phyloP scores from a whole-genome alignment of 805 yeast species.

The Sugiyamaella floridensis region DNA sequence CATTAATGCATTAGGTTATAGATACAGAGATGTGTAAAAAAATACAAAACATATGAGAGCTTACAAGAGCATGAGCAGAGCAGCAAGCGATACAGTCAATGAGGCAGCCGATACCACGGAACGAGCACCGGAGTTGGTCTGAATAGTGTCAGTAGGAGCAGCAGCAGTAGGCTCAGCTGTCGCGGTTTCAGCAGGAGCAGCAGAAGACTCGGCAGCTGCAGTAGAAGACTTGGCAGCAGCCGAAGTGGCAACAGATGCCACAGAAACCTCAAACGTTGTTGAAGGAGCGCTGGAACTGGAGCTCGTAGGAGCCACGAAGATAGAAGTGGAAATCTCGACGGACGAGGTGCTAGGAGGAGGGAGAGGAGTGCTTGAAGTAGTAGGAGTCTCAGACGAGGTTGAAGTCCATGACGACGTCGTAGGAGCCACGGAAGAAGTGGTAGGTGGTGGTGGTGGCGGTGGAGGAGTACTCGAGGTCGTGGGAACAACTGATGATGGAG shows the following conservation, averaged over 20 bases:
- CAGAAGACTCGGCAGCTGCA: background rate
- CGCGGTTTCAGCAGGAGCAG: background rate
- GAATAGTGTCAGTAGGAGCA: background rate
- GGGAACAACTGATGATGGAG: slow-evolving; percentile 5
- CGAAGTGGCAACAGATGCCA: background rate
- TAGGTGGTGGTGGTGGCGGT: background rate
- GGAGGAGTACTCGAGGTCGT: slow-evolving; percentile 12
- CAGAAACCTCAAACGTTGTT: background rate
- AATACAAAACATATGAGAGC: too few relatives aligned
- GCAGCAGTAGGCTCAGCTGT: background rate
- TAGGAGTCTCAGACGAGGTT: slow-evolving; percentile 1
- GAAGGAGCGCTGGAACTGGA: slow-evolving; percentile 11
- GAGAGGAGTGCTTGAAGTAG: slow-evolving; percentile 12
- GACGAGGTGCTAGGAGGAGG: slow-evolving; percentile 11
- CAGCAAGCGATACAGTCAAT: background rate
- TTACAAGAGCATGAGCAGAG: background rate
- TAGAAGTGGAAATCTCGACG: slow-evolving; percentile 7
- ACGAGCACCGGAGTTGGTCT: background rate
- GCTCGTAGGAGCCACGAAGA: slow-evolving; percentile 11
- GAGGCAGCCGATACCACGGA: background rate
- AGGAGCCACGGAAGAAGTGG: slow-evolving; percentile 4
- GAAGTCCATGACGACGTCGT: slow-evolving; percentile 16
- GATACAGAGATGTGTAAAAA: background rate
- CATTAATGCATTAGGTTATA: background rate
- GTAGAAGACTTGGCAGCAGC: background rate